Percentiles rank a stretch among this genome's conserved stretches.
These are phyloP conservation scores for Tetracladium setigerum DNA, from an alignment of 495 filamentous ascomycete species.

Conservation along the genomic window DNA sequence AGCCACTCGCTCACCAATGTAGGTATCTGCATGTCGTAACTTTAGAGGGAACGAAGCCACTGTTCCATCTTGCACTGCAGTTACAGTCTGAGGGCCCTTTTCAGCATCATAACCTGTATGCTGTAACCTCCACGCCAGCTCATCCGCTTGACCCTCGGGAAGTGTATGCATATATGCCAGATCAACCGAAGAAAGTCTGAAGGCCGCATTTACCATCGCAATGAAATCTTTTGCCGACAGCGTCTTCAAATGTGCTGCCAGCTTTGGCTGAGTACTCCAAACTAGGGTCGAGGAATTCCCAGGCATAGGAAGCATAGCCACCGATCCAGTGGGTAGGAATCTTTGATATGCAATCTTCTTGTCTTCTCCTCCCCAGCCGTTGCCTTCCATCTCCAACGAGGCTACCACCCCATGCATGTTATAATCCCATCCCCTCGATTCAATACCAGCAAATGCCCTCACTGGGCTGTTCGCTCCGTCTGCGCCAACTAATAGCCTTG, in stretches of 20 bases:
- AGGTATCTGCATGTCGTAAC: constrained; percentile 85
- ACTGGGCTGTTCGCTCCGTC: constrained; percentile 95
- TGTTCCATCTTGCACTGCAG: constrained; percentile 67
- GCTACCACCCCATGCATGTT: constrained; percentile 84
- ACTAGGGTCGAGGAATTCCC: constrained; percentile 77
- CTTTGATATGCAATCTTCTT: constrained; percentile 83
- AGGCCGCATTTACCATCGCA: constrained; percentile 88
- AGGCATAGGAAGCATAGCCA: constrained; percentile 85
- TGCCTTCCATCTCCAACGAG: constrained; percentile 62
- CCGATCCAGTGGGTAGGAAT: constrained; percentile 85
- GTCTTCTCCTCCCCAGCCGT: constrained; percentile 43
- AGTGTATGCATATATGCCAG: constrained; percentile 69
- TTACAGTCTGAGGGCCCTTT: constrained; percentile 48
- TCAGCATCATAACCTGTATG: constrained; percentile 48
- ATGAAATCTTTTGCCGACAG: constrained; percentile 64
- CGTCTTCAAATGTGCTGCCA: constrained; percentile 74
- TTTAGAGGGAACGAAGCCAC: constrained; percentile 85
- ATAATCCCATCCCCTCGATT: constrained; percentile 89
- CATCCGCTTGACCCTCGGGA: constrained; percentile 54
- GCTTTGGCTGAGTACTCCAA: constrained; percentile 79
- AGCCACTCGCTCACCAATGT: constrained; percentile 80
- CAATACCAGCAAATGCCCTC: constrained; percentile 78
- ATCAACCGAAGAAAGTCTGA: constrained; percentile 73
- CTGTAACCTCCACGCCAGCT: constrained; percentile 73
- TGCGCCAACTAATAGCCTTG: constrained; percentile 83